phyloP scores from a whole-genome alignment of 768 basidiomycete species.

The Lactifluus hygrophoroides region DNA sequence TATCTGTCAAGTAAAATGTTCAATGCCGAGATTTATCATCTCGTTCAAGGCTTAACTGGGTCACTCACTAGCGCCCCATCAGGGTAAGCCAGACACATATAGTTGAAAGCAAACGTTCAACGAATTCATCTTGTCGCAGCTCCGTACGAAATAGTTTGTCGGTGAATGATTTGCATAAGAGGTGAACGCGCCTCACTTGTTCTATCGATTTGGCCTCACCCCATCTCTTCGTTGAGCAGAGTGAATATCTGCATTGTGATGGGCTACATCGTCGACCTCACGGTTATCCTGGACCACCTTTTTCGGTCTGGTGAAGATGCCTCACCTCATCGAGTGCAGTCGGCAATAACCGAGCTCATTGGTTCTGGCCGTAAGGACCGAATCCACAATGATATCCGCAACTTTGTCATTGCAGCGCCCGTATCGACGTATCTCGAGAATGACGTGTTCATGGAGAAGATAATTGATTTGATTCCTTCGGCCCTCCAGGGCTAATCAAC shows the following conservation, averaged over 20 bases:
- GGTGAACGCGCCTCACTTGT: background rate
- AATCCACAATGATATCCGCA: too few species aligned
- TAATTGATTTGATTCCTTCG: background rate
- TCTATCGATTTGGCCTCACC: background rate
- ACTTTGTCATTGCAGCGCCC: too few species aligned
- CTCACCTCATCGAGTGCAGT: background rate
- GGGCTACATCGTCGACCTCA: slow-evolving; percentile 8
- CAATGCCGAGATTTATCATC: background rate
- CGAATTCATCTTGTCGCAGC: background rate
- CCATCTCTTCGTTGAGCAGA: background rate
- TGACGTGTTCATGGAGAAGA: background rate
- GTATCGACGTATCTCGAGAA: too few species aligned
- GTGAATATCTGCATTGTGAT: background rate
- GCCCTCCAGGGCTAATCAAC: background rate
- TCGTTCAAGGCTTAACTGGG: background rate
- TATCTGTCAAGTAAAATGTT: background rate
- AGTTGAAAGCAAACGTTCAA: background rate
- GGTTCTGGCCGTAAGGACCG: too few species aligned
- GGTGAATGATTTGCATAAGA: background rate
- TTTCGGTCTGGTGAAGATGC: background rate
- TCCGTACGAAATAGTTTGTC: too few species aligned
- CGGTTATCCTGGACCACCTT: background rate
- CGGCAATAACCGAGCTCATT: too few species aligned
- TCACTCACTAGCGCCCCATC: background rate
- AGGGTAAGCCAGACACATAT: background rate